Percentiles rank a stretch among this genome's conserved stretches.
These are phyloP conservation scores for Rauvolfia tetraphylla DNA, from an alignment of 257 asterid species.

Conservation along the genomic window DNA sequence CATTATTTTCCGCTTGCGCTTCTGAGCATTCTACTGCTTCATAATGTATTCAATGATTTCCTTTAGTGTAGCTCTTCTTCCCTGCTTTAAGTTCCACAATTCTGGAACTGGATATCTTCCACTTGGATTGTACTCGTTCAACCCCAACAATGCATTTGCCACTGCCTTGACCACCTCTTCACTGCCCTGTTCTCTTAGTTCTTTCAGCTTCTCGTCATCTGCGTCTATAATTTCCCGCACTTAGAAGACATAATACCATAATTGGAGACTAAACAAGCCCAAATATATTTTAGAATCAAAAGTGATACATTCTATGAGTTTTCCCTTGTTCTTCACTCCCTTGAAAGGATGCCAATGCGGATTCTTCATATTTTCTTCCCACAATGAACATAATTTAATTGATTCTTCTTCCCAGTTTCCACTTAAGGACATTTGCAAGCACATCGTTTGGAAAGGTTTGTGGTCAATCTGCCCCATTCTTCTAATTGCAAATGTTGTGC, in stretches of 20 bases:
- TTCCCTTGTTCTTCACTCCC: conserved; percentile 1
- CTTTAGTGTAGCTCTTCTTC: conserved; percentile 18
- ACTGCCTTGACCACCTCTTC: conserved; percentile 16
- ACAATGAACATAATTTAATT: conserved; percentile 10
- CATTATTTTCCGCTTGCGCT: conserved; percentile 9
- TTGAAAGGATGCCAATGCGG: conserved; percentile 24
- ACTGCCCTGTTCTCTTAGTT: conserved; percentile 7
- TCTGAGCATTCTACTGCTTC: conserved; percentile 1
- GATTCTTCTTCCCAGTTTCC: conserved; percentile 10
- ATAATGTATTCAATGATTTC: conserved; percentile 17
- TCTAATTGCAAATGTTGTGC: not conserved
- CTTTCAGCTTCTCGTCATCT: conserved; percentile 15
- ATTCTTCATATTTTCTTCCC: conserved; percentile 20
- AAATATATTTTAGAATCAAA: not conserved
- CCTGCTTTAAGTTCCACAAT: conserved; percentile 16
- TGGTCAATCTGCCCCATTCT: conserved; percentile 26
- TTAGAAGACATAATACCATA: not conserved
- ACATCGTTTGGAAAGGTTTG: conserved; percentile 12
- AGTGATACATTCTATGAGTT: not conserved
- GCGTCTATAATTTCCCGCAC: conserved; percentile 16
- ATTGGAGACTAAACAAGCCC: not conserved
- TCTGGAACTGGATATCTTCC: conserved; percentile 25
- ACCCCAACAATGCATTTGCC: conserved; percentile 14
- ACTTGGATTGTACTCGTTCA: conserved; percentile 26
- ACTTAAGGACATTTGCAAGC: not conserved